Base-by-base conservation (phyloP, 106 monocot species). In the Vanilla planifolia region DNA sequence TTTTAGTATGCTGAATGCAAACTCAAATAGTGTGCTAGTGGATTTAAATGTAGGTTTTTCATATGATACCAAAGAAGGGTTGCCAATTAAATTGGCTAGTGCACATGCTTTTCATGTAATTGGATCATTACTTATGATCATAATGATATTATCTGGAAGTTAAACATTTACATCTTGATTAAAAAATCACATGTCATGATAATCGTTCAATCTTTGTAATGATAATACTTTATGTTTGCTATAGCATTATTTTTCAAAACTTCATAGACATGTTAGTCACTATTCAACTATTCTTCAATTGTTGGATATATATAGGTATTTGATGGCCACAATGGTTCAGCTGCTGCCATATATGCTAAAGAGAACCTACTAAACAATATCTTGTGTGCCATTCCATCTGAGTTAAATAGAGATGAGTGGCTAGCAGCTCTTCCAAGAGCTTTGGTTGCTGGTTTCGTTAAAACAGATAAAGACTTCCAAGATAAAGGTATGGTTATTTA, bases 401-500 rank as follows among this genome's bases (percentile, higher is more conserved):
- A 75, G 65, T 68, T 89, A 47, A 80, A 57, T 50, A 77, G 89
- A 45, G 86, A 89, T 52, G 85, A 95, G 48, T 95, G 94, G 94
- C 59, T 89, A 21, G 89, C 83, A 29, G 89, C 85, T 47, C 73
- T 95, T 36, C 94, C 89, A 41, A 74, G 94, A 68, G 89, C 94
- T 56, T 37, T 95, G 70, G 94, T 95, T 83, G 85, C 94, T 35
- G 89, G 83, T 4, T 95, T 95, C 79, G 80, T 89, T 42, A 95
- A 89, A 71, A 95, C 94, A 24, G 94, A 95, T 77, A 95, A 83
- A 80, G 89, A 95, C 68, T 86, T 95, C 59, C 89, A 80, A 65
- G 78, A 75, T 39, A 75, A 76, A 86, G 89, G 94, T 95, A 69
- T 33, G 6, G 3, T 17, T 63, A 37, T 66, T 36, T 20, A 2